Conservation (phyloP, 2,329 filamentous ascomycete species). For the Pseudopithomyces maydicus region DNA sequence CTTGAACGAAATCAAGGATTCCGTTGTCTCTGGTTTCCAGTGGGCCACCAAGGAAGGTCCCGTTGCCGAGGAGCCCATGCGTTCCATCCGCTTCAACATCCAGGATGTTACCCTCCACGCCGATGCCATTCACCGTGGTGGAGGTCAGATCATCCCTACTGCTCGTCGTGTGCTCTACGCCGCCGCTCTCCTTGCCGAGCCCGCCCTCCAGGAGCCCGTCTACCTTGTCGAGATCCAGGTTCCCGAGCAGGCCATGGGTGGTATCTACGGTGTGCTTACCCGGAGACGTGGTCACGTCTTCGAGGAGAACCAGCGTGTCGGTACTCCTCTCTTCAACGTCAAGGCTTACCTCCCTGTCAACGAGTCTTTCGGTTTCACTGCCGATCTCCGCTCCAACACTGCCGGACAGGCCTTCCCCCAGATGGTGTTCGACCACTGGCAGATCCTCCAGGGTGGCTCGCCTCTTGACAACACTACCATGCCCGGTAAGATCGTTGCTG, state of each 20-base stretch:
- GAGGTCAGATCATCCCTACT: constrained; percentile 98
- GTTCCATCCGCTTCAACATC: constrained; percentile 96
- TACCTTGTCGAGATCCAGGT: constrained; percentile 99
- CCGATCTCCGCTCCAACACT: constrained; percentile 90
- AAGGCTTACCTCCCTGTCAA: constrained; percentile 96
- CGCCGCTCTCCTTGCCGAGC: constrained; percentile 85
- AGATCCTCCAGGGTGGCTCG: constrained; percentile 91
- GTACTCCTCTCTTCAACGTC: constrained; percentile 99
- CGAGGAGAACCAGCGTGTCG: constrained; percentile 95
- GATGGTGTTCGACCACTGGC: constrained; percentile 98
- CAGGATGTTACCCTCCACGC: constrained; percentile 99
- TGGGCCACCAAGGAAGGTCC: constrained; percentile 99
- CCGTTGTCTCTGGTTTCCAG: constrained; percentile 99
- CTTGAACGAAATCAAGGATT: constrained; percentile 99
- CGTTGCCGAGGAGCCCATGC: constrained; percentile 97
- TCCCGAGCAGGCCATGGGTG: constrained; percentile 97
- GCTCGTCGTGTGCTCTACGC: constrained; percentile 97
- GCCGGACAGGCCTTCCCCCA: constrained; percentile 99
- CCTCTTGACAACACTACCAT: constrained; percentile 82
- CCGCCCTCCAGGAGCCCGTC: constrained; percentile 92
- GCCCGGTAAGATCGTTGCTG: constrained; percentile 80
- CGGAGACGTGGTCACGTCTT: constrained; percentile 99
- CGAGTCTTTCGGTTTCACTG: constrained; percentile 99
- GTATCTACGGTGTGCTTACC: constrained; percentile 99
- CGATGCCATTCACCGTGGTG: constrained; percentile 99